Percentiles rank a stretch among this genome's conserved stretches.
phyloP scores from a whole-genome alignment of 495 filamentous ascomycete species.

The Filosporella fistucella region DNA sequence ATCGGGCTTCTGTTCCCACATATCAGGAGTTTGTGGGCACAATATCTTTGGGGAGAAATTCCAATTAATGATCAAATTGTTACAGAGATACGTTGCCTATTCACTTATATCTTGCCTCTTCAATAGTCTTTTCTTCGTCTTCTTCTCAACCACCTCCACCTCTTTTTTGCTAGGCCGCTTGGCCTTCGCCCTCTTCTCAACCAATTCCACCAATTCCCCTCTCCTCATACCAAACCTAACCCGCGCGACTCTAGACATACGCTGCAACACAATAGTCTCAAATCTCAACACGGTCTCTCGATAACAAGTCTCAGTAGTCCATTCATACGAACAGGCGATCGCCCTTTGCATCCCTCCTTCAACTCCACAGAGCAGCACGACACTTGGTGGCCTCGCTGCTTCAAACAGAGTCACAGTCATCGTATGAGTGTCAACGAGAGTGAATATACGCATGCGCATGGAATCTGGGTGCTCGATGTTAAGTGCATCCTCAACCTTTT shows the following conservation, averaged over 20 bases:
- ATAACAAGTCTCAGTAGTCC: constrained; percentile 5
- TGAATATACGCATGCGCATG: constrained; percentile 19
- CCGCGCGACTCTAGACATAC: constrained; percentile 4
- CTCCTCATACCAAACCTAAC: constrained; percentile 8
- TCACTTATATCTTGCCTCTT: too few relatives aligned
- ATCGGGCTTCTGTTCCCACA: too few relatives aligned
- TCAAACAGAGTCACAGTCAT: constrained; percentile 31
- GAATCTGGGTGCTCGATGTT: neutral
- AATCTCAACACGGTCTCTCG: constrained; percentile 14
- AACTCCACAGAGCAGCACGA: constrained; percentile 29
- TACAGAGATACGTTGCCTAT: too few relatives aligned
- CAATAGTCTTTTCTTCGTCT: too few relatives aligned
- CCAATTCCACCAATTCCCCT: too few relatives aligned
- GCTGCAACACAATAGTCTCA: constrained; percentile 16
- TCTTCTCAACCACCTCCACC: too few relatives aligned
- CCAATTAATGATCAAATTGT: too few relatives aligned
- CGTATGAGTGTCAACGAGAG: constrained; percentile 22
- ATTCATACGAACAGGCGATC: constrained; percentile 27
- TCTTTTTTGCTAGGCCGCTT: too few relatives aligned
- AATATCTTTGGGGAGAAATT: too few relatives aligned
- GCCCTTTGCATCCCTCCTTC: constrained; percentile 39
- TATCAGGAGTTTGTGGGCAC: too few relatives aligned
- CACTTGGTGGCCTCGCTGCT: constrained; percentile 32
- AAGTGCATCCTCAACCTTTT: neutral
- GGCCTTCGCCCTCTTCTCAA: too few relatives aligned